These are phyloP conservation scores for Neofusicoccum laricinum DNA, from an alignment of 2,329 filamentous ascomycete species.

Conservation along the genomic window DNA sequence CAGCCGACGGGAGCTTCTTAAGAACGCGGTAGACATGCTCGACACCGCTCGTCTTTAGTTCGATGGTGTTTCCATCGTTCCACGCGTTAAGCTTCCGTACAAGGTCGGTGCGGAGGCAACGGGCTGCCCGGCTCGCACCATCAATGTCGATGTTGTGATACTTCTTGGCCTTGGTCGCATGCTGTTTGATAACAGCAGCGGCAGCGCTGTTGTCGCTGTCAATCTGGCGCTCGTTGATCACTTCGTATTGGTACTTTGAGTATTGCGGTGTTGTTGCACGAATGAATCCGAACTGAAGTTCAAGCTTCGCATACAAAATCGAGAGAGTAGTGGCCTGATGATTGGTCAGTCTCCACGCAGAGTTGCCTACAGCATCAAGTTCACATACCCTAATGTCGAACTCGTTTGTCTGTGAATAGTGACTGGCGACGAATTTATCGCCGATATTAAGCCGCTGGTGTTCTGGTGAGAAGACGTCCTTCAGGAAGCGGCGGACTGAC, in stretches of 20 bases:
- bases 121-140: conserved; percentile 27
- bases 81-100: conserved; percentile 56
- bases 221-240: conserved; percentile 31
- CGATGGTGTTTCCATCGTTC: conserved; percentile 49
- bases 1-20: conserved; percentile 44
- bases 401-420: conserved; percentile 45
- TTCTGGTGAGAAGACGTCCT: conserved; percentile 48
- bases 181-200: conserved; percentile 44
- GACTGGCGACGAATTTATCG: conserved; percentile 47
- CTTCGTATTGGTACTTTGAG: conserved; percentile 51
- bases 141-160: conserved; percentile 52
- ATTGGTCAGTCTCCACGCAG: conserved; percentile 29
- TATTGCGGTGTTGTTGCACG: conserved; percentile 59
- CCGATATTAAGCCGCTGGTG: conserved; percentile 30
- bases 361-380: conserved; percentile 14
- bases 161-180: conserved; percentile 42
- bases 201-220: conserved; percentile 40
- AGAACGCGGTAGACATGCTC: conserved; percentile 55
- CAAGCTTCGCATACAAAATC: conserved; percentile 59
- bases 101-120: conserved; percentile 46
- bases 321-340: conserved; percentile 41
- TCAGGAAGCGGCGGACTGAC: conserved; percentile 49
- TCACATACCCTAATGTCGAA: conserved; percentile 51
- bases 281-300: conserved; percentile 57
- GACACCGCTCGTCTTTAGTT: conserved; percentile 53